Conservation (phyloP, 75 land plant species). For the Cryptomeria japonica region DNA sequence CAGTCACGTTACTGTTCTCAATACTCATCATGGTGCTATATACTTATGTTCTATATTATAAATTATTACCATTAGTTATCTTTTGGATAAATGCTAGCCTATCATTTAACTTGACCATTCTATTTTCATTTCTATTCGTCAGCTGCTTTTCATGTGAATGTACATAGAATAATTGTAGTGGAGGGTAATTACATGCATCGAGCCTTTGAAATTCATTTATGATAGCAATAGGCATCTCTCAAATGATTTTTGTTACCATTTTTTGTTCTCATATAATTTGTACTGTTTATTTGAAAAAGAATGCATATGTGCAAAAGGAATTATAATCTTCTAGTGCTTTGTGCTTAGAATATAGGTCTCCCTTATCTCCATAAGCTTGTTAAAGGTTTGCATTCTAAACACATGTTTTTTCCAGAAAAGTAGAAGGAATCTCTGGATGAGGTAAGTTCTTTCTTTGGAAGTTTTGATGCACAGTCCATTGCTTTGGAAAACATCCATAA, state of each 20-base stretch:
- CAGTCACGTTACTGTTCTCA: not conserved
- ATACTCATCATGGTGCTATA: not conserved
- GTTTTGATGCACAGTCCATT: not conserved
- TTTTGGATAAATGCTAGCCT: not conserved
- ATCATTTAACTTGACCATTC: not conserved
- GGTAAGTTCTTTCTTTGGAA: not conserved
- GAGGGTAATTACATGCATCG: not conserved
- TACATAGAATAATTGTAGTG: not conserved
- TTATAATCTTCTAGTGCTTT: not conserved
- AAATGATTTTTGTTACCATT: not conserved
- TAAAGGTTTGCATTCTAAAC: not conserved
- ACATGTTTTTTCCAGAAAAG: not conserved
- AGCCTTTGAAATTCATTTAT: not conserved
- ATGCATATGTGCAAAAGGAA: not conserved
- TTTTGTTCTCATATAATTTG: no score
- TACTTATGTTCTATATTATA: not conserved
- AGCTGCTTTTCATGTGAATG: not conserved
- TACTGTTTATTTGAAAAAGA: not conserved
- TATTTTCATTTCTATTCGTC: not conserved
- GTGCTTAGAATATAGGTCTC: not conserved
- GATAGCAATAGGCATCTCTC: not conserved
- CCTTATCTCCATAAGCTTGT: not conserved
- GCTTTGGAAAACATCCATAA: not conserved
- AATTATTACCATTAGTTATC: not conserved
- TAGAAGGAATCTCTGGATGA: not conserved